phyloP scores from a whole-genome alignment of 306 rosid genomes.

The Prunus davidiana region DNA sequence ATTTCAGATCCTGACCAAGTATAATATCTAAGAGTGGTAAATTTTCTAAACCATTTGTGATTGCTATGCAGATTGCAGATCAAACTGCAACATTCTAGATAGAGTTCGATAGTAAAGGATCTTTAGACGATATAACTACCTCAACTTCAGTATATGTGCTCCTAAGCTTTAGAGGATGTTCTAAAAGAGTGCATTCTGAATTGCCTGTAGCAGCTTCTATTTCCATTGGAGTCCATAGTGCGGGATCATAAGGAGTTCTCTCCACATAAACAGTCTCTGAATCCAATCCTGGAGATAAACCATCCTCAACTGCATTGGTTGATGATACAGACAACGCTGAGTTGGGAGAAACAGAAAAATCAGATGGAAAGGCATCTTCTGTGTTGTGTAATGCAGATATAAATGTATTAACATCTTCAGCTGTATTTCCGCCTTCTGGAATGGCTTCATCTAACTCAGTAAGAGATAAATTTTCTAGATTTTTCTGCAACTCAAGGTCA shows the following conservation, averaged over 20 bases:
- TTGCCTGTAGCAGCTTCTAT: slow-evolving; percentile 85
- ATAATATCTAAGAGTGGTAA: slow-evolving; percentile 19
- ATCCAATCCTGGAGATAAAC: slow-evolving; percentile 28
- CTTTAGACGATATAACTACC: slow-evolving; percentile 38
- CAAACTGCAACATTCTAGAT: slow-evolving; percentile 6
- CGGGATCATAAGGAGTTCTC: slow-evolving; percentile 43
- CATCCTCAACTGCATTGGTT: slow-evolving; percentile 32
- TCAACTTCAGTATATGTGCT: slow-evolving; percentile 77
- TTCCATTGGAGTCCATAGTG: slow-evolving; percentile 81
- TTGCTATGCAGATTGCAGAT: slow-evolving; percentile 10
- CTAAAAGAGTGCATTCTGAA: slow-evolving; percentile 53
- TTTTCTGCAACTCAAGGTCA: slow-evolving; percentile 42
- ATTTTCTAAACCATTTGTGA: slow-evolving; percentile 3
- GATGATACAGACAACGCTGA: slow-evolving; percentile 19
- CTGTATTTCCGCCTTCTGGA: slow-evolving; percentile 25
- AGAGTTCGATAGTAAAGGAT: not conserved
- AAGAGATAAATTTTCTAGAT: slow-evolving; percentile 34
- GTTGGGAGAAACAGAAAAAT: slow-evolving; percentile 31
- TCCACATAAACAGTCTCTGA: slow-evolving; percentile 28
- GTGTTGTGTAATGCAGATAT: slow-evolving; percentile 51
- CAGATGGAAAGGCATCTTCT: slow-evolving; percentile 35
- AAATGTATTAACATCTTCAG: slow-evolving; percentile 53
- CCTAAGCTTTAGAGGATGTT: slow-evolving; percentile 62
- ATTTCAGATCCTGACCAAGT: not conserved
- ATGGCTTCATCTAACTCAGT: slow-evolving; percentile 41